Conservation (phyloP, 306 rosid species). For the Glycine latifolia region DNA sequence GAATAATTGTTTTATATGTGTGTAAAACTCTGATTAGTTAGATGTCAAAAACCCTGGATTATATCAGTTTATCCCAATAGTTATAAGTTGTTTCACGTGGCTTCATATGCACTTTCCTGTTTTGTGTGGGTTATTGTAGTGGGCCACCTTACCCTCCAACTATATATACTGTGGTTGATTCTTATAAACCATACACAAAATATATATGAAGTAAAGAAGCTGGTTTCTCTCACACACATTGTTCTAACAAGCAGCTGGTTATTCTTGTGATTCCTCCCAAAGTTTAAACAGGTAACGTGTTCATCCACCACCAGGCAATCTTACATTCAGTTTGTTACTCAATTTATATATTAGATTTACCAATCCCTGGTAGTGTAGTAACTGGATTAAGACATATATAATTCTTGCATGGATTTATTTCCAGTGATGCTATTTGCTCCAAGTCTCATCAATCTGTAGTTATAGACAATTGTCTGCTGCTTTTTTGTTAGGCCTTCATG, state of each 20-base stretch:
- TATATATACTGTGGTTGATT: slow-evolving; percentile 13
- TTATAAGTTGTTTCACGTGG: neutral
- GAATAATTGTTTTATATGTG: neutral
- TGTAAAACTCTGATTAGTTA: slow-evolving; percentile 1
- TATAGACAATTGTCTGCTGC: too few relatives aligned
- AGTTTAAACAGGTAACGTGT: neutral
- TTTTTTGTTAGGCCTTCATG: too few relatives aligned
- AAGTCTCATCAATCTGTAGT: slow-evolving; percentile 32
- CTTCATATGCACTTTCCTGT: neutral
- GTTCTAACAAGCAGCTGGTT: slow-evolving; percentile 26
- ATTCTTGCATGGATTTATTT: slow-evolving; percentile 9
- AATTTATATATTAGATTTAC: neutral
- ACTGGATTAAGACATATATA: slow-evolving; percentile 11
- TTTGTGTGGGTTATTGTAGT: slow-evolving; percentile 13
- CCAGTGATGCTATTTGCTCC: slow-evolving; percentile 2
- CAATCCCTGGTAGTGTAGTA: slow-evolving; percentile 25
- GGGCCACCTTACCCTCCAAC: slow-evolving; percentile 13
- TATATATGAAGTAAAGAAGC: neutral
- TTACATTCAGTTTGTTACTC: neutral
- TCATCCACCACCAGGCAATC: slow-evolving; percentile 6
- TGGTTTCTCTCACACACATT: slow-evolving; percentile 21
- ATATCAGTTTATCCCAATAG: too few relatives aligned
- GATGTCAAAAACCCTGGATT: too few relatives aligned
- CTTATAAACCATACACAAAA: slow-evolving; percentile 12
- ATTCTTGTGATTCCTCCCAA: slow-evolving; percentile 18